Percentiles rank a stretch among this genome's conserved stretches.
phyloP scores from a whole-genome alignment of 169 alveolate genomes.

The Sarcocystis neurona region DNA sequence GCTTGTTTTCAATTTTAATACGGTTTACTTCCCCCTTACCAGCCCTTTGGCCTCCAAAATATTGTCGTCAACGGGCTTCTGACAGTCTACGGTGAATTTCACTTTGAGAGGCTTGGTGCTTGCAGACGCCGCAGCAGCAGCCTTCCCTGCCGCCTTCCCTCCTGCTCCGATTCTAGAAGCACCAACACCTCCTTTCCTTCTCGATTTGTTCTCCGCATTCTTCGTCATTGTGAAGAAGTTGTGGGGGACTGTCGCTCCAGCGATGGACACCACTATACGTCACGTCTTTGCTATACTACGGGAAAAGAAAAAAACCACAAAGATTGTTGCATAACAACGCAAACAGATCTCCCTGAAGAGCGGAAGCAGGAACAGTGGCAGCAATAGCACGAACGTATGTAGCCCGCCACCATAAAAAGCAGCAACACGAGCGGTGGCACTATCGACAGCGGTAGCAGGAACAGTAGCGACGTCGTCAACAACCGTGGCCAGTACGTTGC shows the following conservation, averaged over 20 bases:
- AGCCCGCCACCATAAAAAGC: no score
- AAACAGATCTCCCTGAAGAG: no score
- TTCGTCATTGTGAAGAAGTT: neutral
- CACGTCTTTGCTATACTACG: neutral
- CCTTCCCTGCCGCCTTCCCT: slow-evolving; percentile 66
- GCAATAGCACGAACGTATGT: no score
- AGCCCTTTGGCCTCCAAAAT: slow-evolving; percentile 70
- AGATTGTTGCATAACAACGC: neutral
- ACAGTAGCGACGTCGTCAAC: no score
- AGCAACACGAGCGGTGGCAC: no score
- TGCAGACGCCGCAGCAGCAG: slow-evolving; percentile 37
- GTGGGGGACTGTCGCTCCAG: neutral
- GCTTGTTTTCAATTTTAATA: no score
- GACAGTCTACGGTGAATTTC: slow-evolving; percentile 71
- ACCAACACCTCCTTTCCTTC: neutral
- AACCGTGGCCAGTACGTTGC: no score
- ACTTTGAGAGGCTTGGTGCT: slow-evolving; percentile 54
- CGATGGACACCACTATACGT: no score
- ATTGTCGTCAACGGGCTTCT: slow-evolving; percentile 73
- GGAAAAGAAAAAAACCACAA: neutral
- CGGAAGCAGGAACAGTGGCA: no score
- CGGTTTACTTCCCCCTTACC: slow-evolving; percentile 39
- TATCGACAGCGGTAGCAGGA: no score
- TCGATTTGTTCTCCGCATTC: neutral
- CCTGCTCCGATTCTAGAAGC: slow-evolving; percentile 6